Base-by-base conservation (phyloP, 139 green algal genomes). In the Chlamydomonas schloesseri region DNA sequence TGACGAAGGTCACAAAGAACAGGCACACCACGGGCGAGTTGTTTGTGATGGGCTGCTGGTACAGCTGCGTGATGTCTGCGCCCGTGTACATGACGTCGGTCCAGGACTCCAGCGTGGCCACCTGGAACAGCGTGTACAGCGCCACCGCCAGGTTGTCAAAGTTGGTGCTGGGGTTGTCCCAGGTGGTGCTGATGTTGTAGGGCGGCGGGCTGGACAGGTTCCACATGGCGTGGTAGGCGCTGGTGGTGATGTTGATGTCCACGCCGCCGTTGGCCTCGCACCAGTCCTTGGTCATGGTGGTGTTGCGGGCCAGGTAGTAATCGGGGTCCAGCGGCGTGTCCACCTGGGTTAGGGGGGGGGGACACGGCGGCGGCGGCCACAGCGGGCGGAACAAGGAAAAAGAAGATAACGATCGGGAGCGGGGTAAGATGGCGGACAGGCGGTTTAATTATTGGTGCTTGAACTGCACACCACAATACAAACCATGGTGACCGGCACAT, bases 1-100 rank as follows among this genome's bases (percentile, higher is more conserved):
- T 86, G 57, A 96, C 91, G 86, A 96, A 96, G 15, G 89, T 53
- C 58, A 94, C 75, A 76, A 95, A 97, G 86, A 94, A 96, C 62
- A 96, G n/a, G 14, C 81, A 83, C 2, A 93, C 83, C 69, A 87
- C 71, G 0, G 78, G 76, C 69, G 93, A 95, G 72, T 77, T 34
- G 28, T 93, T 77, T 13, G 71, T 34, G 26, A 92, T 47, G 20
- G 94, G 94, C 89, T 96, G 92, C 77, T 90, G 47, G 69, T 94
- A 81, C 5, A 92, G 23, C 11, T 73, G 88, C 0, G 86, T 86
- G 21, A 87, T 82, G 80, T 95, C 92, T 33, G 94, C 83, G 26
- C 37, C 75, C 29, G 90, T 84, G 75, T 95, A 93, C 90, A 96
- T 96, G 55, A 95, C 90, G 72, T 92, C 88, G 58, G 92, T 68